Conservation (phyloP, 768 basidiomycete genomes). For the Phlebiopsis gigantea region DNA sequence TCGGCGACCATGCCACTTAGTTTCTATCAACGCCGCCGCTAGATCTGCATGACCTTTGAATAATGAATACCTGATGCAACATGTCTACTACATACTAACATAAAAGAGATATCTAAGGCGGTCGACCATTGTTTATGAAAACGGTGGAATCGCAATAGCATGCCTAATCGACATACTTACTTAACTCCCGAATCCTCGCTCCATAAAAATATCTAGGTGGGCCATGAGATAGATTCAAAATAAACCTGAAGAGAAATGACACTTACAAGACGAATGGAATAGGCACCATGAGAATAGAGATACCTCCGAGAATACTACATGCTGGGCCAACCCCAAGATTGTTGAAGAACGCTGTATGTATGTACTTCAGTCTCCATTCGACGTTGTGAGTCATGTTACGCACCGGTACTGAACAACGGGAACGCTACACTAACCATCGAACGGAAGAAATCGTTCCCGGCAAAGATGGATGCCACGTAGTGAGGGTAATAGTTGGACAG, state of each 20-base stretch:
- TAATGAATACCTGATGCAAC: too few relatives aligned
- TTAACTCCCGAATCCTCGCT: slow-evolving; percentile 7
- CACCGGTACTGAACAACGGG: slow-evolving; percentile 13
- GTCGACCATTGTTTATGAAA: too few relatives aligned
- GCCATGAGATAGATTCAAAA: too few relatives aligned
- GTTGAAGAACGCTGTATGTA: slow-evolving; percentile 10
- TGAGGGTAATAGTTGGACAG: slow-evolving; percentile 26
- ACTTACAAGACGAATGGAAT: slow-evolving; percentile 12
- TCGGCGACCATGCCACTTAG: too few relatives aligned
- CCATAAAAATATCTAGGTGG: slow-evolving; percentile 6
- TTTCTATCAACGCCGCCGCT: too few relatives aligned
- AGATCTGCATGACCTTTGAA: too few relatives aligned
- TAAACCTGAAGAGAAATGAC: not conserved
- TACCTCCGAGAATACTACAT: slow-evolving; percentile 9
- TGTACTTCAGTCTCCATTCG: not conserved
- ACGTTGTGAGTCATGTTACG: not conserved
- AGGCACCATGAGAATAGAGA: slow-evolving; percentile 8
- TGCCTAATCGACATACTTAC: slow-evolving; percentile 8
- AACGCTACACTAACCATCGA: slow-evolving; percentile 20
- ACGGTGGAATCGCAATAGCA: too few relatives aligned
- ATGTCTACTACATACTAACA: too few relatives aligned
- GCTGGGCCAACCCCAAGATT: slow-evolving; percentile 14
- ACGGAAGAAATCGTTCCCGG: slow-evolving; percentile 30
- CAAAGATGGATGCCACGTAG: slow-evolving; percentile 29
- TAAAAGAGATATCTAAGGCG: too few relatives aligned